These are phyloP conservation scores for Poa annua DNA, from an alignment of 176 grass and related monocot species.

Conservation along the genomic window DNA sequence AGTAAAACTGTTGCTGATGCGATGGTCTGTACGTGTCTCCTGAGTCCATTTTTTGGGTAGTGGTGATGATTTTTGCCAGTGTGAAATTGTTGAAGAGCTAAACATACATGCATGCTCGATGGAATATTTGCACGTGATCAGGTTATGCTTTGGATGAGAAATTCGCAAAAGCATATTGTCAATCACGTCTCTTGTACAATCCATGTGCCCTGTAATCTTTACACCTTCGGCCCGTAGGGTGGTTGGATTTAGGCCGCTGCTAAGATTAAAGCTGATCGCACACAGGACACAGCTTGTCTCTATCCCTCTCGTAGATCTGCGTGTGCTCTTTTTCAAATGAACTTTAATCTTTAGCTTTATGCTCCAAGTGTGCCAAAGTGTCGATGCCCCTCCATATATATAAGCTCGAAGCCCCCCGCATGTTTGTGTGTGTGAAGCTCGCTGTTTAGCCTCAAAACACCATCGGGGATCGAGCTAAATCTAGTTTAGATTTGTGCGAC, in stretches of 20 bases:
- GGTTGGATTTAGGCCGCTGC: not conserved
- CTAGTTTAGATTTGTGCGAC: not conserved
- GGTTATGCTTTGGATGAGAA: not conserved
- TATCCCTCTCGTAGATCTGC: not conserved
- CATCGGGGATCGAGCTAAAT: not conserved
- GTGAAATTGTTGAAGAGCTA: not conserved
- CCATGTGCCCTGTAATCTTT: not conserved
- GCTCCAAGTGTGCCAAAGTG: not conserved
- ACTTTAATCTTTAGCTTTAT: not conserved
- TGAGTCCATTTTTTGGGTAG: too few species aligned
- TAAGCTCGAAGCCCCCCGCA: not conserved
- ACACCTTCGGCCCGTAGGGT: not conserved
- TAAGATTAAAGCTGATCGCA: conserved; percentile 12
- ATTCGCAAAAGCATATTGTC: not conserved
- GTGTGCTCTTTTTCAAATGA: not conserved
- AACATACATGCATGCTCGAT: not conserved
- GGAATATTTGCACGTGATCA: not conserved
- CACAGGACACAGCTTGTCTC: not conserved
- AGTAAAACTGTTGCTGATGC: too few species aligned
- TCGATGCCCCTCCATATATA: not conserved
- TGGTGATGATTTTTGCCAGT: too few species aligned
- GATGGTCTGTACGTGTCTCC: too few species aligned
- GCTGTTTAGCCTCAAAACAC: not conserved
- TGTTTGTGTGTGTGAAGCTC: not conserved
- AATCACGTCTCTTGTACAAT: not conserved